Base-by-base conservation (phyloP, 1,139 yeast species). In the Pichia sp. region DNA sequence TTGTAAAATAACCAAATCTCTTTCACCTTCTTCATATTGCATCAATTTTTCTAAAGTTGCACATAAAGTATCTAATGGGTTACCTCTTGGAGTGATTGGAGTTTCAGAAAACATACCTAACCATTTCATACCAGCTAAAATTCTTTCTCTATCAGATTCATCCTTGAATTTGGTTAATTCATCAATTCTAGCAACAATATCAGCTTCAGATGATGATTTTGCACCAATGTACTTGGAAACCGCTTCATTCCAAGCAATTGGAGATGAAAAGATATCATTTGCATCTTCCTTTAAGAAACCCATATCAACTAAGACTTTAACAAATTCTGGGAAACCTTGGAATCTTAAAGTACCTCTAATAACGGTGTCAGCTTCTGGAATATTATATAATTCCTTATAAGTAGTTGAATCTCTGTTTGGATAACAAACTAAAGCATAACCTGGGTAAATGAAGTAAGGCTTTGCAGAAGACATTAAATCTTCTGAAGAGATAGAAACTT, bases 321-420 rank as follows among this genome's bases (percentile, higher is more conserved):
- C 83, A 68, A 92, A 90, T 73, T 90, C 96, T 50, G 97, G 97
- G 90, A 92, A 92, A 45, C 98, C 98, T 72, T 89, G 97, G 80
- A 77, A 92, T 73, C 98, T 82, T 66, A 92, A 78, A 55, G 98
- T 92, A 65, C 98, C 98, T 76, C 98, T 86, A 62, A 92, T 79
- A 54, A 92, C 89, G 51, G 96, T 89, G 63, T 92, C 89, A 58
- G 98, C 98, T 74, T 92, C 98, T 57, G 98, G 98, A 56, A 92
- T 92, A 65, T 78, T 70, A 73, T 92, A 92, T 58, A 92, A 79
- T 69, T 90, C 94, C 74, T 81, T 85, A 79, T 87, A 92, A 53
- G 85, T 78, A 53, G 97, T 89, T 41, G 97, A 90, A 71, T 92
- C 98, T 76, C 98, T 85, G 80, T 92, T 92, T 62, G 98, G 97